Base-by-base conservation (phyloP, 768 basidiomycete genomes). In the Trametes cinnabarina region DNA sequence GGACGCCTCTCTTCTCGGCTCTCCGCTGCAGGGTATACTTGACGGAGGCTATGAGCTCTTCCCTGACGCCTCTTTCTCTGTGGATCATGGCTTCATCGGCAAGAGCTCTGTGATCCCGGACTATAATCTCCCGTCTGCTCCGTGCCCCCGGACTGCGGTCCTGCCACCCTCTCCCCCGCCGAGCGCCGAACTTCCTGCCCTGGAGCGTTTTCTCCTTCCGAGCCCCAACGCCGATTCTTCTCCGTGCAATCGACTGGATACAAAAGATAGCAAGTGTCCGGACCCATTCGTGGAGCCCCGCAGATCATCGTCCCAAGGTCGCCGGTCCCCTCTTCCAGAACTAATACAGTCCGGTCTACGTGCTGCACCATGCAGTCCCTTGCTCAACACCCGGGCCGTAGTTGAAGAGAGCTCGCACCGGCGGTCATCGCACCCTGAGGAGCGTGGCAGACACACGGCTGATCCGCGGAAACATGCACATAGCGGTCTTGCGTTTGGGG, bases 251-350 rank as follows among this genome's bases (percentile, higher is more conserved):
- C 6, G n/a, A 6, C 25, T 40, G 10, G 28, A 23, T 43, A 35
- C 14, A 23, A 32, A 37, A 35, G 26, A 32, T 32, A 20, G 41
- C 23, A 40, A 40, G 40, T 47, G 37, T 25, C 25, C 40, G 46
- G 37, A 42, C 1, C 58, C 58, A 43, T 42, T 20, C 39, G 35
- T 11, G 47, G 58, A 40, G 22, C n/a, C 47, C 9, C 58, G 58
- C 58, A 41, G 58, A 59, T 59, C 58, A 53, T 54, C 58, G 51
- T 53, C 58, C 41, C 58, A 42, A 47, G 47, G 47, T 28, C 52
- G 17, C 26, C 57, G 49, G 26, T 51, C 35, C n/a, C 58, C 51
- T 23, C 30, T 53, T 32, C 51, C 39, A 47, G 58, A 59, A 23
- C 47, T 48, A 25, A 53, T 59, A 40, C 40, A 46, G 7, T 53